Base-by-base conservation (phyloP, 768 basidiomycete species). In the Amanita rubescens region DNA sequence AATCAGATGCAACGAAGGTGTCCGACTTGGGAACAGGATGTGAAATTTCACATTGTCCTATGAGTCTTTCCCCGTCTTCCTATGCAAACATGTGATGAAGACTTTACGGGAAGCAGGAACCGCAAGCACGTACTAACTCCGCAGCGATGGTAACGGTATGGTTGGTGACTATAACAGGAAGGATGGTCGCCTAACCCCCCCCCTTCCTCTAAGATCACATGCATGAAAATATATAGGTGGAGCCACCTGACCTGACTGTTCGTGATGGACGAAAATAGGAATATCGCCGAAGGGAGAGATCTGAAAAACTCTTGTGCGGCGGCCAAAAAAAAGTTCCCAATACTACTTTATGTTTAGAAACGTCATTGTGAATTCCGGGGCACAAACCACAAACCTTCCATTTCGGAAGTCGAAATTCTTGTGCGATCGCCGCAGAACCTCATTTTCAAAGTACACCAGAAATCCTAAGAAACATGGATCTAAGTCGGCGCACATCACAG, bases 81-180 rank as follows among this genome's bases (percentile, higher is more conserved):
- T 90, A 56, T n/a, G 51, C 10, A 32, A n/a, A 14, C 15, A 42
- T 8, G 27, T 8, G 27, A 38, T 44, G 32, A 46, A 27, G 50
- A 32, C 33, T 43, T 3, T 38, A 22, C 20, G 19, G 55, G 38
- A 35, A 32, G 49, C 57, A 37, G 54, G 17, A 47, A 20, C 33
- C 25, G 55, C 56, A 42, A 46, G 33, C 44, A 35, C 88, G 62
- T n/a, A 75, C 75, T 55, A 95, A 75, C 67, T 94, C 87, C 20
- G 87, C 92, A 35, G 93, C 90, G 57, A 98, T 93, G 12, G 94
- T 96, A n/a, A 93, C 91, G 0, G 89, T 93, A 65, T 92, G 90
- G 67, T 92, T 94, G 11, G 94, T 98, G 37, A 94, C 82, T 58
- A 98, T 87, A 3, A 85, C 90, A 0, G 94, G 94, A 2, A 95